Conservation (phyloP, 192 early-diverging fungal species). For the Helicostylum pulchrum region DNA sequence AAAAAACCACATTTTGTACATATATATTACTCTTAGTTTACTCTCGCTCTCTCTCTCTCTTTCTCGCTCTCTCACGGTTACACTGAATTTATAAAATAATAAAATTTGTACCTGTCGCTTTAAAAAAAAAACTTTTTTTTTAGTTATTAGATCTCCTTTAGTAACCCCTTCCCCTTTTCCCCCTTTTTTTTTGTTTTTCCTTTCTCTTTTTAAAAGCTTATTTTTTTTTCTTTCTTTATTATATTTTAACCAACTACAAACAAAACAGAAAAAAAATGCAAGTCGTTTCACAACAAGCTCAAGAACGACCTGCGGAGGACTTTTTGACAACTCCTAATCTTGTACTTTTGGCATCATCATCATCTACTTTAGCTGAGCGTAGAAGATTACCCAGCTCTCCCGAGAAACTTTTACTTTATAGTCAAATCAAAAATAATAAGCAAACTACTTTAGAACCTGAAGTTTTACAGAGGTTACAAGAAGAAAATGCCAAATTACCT, state of each 20-base stretch:
- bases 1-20: too few relatives aligned
- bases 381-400: conserved; percentile 33
- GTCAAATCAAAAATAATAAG: neutral
- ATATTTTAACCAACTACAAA: neutral
- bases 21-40: too few relatives aligned
- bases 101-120: conserved; percentile 5
- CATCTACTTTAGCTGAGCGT: conserved; percentile 33
- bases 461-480: conserved; percentile 46
- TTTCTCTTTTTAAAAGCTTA: neutral
- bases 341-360: conserved; percentile 9
- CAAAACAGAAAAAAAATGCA: neutral
- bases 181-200: neutral
- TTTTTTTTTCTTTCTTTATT: conserved; percentile 5
- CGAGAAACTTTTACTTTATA: conserved; percentile 31
- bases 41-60: neutral
- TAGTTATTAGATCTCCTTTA: neutral
- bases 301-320: neutral
- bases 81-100: conserved; percentile 5
- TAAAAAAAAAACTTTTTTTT: neutral
- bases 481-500: conserved; percentile 54
- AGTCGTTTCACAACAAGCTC: neutral
- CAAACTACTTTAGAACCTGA: neutral
- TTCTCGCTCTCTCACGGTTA: neutral
- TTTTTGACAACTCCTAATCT: conserved; percentile 1
- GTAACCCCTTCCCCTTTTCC: neutral